Evolutionary conservation across 768 basidiomycete genomes (phyloP).

Genomic region (Cystofilobasidium bisporidii): DNA sequence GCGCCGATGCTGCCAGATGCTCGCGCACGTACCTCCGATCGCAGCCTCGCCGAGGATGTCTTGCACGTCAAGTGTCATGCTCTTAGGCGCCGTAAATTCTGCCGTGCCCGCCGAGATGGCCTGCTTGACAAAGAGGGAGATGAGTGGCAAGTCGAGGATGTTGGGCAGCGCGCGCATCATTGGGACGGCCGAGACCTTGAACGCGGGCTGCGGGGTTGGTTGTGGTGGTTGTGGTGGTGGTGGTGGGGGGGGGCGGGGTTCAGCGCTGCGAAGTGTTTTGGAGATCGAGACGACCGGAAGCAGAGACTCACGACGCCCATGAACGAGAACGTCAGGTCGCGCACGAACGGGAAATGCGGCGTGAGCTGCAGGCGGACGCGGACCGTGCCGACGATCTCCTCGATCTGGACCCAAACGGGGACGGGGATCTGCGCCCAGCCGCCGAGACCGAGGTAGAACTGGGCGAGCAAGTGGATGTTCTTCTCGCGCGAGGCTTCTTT

Average conservation of each 20-base stretch:
- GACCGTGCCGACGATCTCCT: conserved; percentile 53
- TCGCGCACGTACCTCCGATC: conserved; percentile 40
- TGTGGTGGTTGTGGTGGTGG: background rate
- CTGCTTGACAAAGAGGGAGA: conserved; percentile 58
- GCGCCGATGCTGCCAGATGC: background rate
- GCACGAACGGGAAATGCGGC: conserved; percentile 55
- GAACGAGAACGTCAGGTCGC: conserved; percentile 52
- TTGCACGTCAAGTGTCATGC: conserved; percentile 53
- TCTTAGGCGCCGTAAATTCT: conserved; percentile 57
- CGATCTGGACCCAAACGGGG: conserved; percentile 60
- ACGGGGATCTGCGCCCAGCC: conserved; percentile 16
- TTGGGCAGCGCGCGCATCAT: conserved; percentile 51
- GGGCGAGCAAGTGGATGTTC: conserved; percentile 57
- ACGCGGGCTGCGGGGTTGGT: conserved; percentile 43
- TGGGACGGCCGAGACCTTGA: conserved; percentile 58
- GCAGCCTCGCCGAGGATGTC: conserved; percentile 52
- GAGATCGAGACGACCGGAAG: background rate
- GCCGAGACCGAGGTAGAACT: conserved; percentile 53
- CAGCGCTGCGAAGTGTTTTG: too few relatives aligned
- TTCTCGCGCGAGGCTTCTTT: conserved; percentile 42
- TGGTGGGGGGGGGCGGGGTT: too few relatives aligned
- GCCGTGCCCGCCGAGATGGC: conserved; percentile 52
- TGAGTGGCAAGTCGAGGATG: conserved; percentile 63
- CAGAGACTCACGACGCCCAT: background rate
- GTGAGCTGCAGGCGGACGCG: conserved; percentile 61